These are phyloP conservation scores for Penicillium sclerotiorum DNA, from an alignment of 2,329 filamentous ascomycete species.

Conservation along the genomic window DNA sequence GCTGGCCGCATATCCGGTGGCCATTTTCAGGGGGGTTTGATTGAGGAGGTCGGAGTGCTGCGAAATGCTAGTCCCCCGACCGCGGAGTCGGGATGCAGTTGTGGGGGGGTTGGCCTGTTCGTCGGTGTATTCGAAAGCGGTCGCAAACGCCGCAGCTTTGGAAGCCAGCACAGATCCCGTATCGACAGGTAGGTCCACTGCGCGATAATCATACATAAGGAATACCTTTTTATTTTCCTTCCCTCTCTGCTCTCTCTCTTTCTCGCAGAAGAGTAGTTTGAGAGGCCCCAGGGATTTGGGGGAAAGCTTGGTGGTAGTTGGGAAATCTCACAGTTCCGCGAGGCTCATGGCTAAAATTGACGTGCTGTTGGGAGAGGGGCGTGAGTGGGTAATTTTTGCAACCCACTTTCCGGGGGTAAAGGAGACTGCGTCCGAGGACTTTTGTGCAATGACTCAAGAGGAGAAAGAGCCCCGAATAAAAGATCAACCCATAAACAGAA, in stretches of 20 bases:
- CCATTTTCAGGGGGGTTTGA: constrained; percentile 33
- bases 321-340: constrained; percentile 16
- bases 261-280: background rate
- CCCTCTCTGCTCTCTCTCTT: background rate
- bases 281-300: background rate
- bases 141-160: constrained; percentile 42
- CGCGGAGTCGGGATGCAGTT: constrained; percentile 31
- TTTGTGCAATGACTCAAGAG: too few species aligned
- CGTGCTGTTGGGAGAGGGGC: constrained; percentile 16
- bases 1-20: constrained; percentile 35
- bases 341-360: constrained; percentile 25
- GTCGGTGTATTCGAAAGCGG: constrained; percentile 49
- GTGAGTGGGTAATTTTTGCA: constrained; percentile 18
- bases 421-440: background rate
- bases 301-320: constrained; percentile 2
- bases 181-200: constrained; percentile 38
- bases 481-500: too few species aligned
- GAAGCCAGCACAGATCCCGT: constrained; percentile 35
- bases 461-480: too few species aligned
- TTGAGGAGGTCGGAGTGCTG: constrained; percentile 20
- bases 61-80: constrained; percentile 36
- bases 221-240: constrained; percentile 2
- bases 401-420: constrained; percentile 18
- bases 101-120: constrained; percentile 37
- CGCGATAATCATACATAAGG: constrained; percentile 39